Conservation (phyloP, 495 filamentous ascomycete species). For the Aspergillus carlsbadensis region DNA sequence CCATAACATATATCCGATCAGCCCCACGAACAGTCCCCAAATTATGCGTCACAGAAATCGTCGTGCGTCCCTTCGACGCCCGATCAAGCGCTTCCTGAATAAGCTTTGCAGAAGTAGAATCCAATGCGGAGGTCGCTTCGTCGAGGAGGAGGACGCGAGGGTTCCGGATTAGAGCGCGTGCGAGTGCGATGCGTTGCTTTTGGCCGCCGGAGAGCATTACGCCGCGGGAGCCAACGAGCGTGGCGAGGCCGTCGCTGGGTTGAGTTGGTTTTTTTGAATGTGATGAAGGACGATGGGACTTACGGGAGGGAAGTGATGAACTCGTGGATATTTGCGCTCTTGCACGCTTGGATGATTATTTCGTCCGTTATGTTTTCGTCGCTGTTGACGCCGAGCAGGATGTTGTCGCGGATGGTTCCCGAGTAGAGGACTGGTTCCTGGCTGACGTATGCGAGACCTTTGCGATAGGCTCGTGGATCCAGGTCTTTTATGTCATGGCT, state of each 20-base stretch:
- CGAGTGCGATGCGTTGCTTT: constrained; percentile 50
- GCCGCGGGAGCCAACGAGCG: constrained; percentile 22
- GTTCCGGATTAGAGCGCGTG: constrained; percentile 47
- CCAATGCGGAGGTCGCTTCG: constrained; percentile 60
- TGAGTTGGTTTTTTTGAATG: neutral
- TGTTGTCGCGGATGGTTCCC: constrained; percentile 46
- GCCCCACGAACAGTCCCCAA: no score
- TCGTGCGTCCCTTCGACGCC: constrained; percentile 35
- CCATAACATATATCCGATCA: no score
- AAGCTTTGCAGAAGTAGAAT: constrained; percentile 45
- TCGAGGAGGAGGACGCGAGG: constrained; percentile 52
- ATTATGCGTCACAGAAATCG: constrained; percentile 39
- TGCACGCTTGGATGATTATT: no score
- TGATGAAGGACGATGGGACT: no score
- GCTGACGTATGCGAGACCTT: no score
- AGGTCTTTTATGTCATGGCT: neutral
- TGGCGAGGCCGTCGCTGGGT: constrained; percentile 19
- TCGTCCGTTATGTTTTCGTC: neutral
- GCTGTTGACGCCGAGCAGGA: constrained; percentile 29
- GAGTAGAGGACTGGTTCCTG: constrained; percentile 45
- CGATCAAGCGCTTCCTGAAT: constrained; percentile 35
- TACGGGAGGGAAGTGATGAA: no score
- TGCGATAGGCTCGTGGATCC: no score
- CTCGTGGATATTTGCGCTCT: no score
- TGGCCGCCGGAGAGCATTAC: constrained; percentile 43